Base-by-base conservation (phyloP, 148 eudicot species). In the Nepenthes gracilis region DNA sequence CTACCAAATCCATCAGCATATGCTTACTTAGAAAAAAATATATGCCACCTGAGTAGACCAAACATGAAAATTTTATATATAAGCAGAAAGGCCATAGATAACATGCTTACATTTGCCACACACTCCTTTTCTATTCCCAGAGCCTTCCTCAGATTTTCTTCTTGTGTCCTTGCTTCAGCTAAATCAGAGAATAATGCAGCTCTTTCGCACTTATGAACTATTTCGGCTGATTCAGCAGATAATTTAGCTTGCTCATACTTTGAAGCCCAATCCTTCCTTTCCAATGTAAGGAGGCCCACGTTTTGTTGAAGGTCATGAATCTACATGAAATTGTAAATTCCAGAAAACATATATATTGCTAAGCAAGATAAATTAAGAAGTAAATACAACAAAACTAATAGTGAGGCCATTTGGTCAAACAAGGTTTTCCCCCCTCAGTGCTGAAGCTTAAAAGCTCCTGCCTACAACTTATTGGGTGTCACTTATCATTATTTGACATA, bases 91-190 rank as follows among this genome's bases (percentile, higher is more conserved):
- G 54, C 45, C 36, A 51, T 6, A 64, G 23, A 5, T 2, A 43
- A 14, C 12, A 59, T 55, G 50, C 80, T 65, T 83, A 92, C 98
- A 86, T 84, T 88, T 65, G 85, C 71, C 59, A 88, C 88, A 62
- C 94, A 88, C 75, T 92, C 94, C 73, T 88, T 84, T 78, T 92
- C 96, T 60, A 92, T 77, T 55, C 90, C 98, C 37, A 88, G 77
- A 62, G 88, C 79, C 79, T 88, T 92, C 78, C 78, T 92, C 68
- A 92, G 66, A 73, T 71, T 77, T 51, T 82, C 96, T 78, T 88
- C 98, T 35, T 78, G 88, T 66, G 82, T 88, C 77, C 62, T 85
- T 38, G 88, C 86, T 74, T 80, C 94, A 51, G 88, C 83, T 70
- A 92, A 68, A 56, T 77, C 83, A 48, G 88, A 77, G 33, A 80